A percentile compares a stretch with the other conserved stretches of the same genome.
Conservation (phyloP, 1,139 yeast genomes). For the Pneumocystis sp. region DNA sequence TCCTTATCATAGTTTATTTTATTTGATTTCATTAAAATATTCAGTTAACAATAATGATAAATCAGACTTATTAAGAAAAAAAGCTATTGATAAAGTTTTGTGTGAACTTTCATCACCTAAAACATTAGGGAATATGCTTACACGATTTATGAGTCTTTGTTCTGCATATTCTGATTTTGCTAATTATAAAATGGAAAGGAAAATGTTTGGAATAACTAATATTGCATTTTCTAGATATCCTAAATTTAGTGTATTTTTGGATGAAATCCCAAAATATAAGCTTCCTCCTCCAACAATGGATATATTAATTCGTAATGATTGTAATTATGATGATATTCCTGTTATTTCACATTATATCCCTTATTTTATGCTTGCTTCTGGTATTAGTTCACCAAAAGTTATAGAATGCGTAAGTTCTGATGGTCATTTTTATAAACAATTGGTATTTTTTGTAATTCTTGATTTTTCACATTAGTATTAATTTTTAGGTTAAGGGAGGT, state of each 20-base stretch:
- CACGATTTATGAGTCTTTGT: not conserved
- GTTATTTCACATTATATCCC: constrained; percentile 33
- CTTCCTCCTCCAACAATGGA: constrained; percentile 1
- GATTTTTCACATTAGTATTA: not conserved
- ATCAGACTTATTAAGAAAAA: constrained; percentile 10
- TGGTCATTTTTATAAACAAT: constrained; percentile 7
- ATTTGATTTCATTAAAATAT: constrained; percentile 32
- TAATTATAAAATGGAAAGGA: not conserved
- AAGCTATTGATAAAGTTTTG: constrained; percentile 16
- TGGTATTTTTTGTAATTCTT: constrained; percentile 1
- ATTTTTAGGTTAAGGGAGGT: constrained; percentile 49
- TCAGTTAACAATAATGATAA: constrained; percentile 8
- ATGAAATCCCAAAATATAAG: not conserved
- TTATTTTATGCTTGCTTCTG: constrained; percentile 49
- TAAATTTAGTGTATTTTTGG: not conserved
- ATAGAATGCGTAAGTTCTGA: constrained; percentile 7
- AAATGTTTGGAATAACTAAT: not conserved
- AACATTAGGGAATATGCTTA: not conserved
- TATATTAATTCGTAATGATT: constrained; percentile 17
- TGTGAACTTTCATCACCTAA: not conserved
- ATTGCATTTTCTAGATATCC: not conserved
- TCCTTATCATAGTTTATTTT: constrained; percentile 67
- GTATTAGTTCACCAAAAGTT: constrained; percentile 28
- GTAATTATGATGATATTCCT: constrained; percentile 38
- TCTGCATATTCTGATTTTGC: constrained; percentile 5